These are phyloP conservation scores for Exophiala bonariae DNA, from an alignment of 2,329 filamentous ascomycete species.

Conservation along the genomic window DNA sequence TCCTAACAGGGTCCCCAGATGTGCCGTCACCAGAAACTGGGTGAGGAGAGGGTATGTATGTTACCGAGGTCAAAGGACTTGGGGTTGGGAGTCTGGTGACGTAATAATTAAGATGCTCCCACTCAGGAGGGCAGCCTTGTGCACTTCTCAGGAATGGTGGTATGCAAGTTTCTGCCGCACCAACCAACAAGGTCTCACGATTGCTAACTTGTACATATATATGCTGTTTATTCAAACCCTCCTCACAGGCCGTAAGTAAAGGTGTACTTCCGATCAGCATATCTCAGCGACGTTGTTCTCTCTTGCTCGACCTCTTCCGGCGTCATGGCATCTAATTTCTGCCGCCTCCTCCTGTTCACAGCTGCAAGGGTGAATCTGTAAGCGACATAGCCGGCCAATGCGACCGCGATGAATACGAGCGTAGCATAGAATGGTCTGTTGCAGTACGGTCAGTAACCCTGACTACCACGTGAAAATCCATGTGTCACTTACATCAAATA, in stretches of 20 bases:
- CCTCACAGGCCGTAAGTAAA: conserved; percentile 32
- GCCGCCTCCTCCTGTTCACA: conserved; percentile 29
- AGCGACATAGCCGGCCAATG: conserved; percentile 34
- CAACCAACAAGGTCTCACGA: too few species aligned
- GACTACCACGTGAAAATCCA: not conserved
- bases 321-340: conserved; percentile 26
- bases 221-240: too few species aligned
- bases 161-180: too few species aligned
- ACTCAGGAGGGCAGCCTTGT: too few species aligned
- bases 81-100: conserved; percentile 1
- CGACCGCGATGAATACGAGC: conserved; percentile 31
- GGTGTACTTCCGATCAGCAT: conserved; percentile 32
- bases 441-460: too few species aligned
- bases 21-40: too few species aligned
- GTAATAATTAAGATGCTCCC: too few species aligned
- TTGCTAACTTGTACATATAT: too few species aligned
- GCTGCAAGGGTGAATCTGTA: conserved; percentile 31
- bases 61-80: too few species aligned
- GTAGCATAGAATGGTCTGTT: conserved; percentile 34
- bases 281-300: conserved; percentile 18
- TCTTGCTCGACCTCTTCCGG: conserved; percentile 25
- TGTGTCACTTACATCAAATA: conserved; percentile 28
- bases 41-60: too few species aligned
- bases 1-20: too few species aligned
- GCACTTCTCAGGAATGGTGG: too few species aligned